Evolutionary conservation across 116 monocot genomes (phyloP).

Genomic region (Trichopus zeylanicus): DNA sequence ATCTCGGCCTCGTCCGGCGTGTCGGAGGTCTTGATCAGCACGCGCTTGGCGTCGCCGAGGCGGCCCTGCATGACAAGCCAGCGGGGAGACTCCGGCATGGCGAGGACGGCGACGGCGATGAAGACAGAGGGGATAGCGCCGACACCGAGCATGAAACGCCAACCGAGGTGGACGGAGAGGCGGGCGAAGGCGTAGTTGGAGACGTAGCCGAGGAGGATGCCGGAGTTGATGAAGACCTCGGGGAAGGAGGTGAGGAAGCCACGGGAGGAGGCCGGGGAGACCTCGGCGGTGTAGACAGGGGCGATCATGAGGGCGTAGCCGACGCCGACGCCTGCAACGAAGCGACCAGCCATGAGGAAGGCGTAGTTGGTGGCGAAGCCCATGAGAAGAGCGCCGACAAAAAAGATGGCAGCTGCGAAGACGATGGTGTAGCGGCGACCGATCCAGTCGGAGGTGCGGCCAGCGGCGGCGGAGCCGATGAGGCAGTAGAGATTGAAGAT

Average conservation of each 20-base stretch:
- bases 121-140: neutral
- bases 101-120: neutral
- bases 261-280: neutral
- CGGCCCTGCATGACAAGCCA: constrained; percentile 1
- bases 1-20: neutral
- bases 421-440: constrained; percentile 10
- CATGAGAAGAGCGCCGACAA: neutral
- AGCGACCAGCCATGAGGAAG: neutral
- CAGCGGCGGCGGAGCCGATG: constrained; percentile 7
- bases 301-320: neutral
- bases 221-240: neutral
- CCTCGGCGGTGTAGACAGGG: neutral
- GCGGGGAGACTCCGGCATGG: neutral
- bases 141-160: neutral
- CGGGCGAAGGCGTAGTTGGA: constrained; percentile 1
- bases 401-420: constrained; percentile 3
- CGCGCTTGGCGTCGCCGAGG: neutral
- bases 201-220: neutral
- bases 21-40: neutral
- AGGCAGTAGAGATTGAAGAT: constrained; percentile 13
- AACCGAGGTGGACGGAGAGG: neutral
- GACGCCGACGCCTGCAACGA: neutral
- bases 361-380: neutral
- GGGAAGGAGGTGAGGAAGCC: neutral
- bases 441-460: constrained; percentile 14